Percentiles rank a stretch among this genome's conserved stretches.
Conservation (phyloP, 2,329 filamentous ascomycete genomes). For the Dactylellina drechsleri region DNA sequence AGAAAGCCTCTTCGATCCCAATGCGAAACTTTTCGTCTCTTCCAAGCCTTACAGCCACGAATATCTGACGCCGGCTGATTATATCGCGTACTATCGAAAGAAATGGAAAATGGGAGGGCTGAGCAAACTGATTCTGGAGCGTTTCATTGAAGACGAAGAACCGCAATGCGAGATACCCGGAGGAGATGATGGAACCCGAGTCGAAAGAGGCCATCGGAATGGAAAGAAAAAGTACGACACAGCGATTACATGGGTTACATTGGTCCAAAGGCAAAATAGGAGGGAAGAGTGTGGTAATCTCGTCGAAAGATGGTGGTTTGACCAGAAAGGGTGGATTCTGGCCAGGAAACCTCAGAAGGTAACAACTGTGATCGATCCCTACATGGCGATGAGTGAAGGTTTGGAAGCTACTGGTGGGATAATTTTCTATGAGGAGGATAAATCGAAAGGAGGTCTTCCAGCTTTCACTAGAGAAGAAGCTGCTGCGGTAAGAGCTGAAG, state of each 20-base stretch:
- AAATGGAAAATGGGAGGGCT: no score
- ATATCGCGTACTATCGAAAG: not conserved
- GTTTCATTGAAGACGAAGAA: conserved; percentile 3
- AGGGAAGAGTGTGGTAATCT: not conserved
- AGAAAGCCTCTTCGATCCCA: conserved; percentile 1
- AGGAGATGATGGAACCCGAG: not conserved
- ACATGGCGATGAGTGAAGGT: not conserved
- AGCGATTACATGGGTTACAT: not conserved
- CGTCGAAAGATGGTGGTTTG: conserved; percentile 14
- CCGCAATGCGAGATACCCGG: not conserved
- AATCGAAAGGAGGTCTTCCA: not conserved
- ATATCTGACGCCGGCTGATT: not conserved
- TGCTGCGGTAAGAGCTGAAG: not conserved
- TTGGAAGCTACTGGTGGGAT: not conserved
- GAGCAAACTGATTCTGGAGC: not conserved
- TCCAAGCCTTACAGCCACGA: not conserved
- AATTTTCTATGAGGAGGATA: conserved; percentile 7
- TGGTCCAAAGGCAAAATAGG: not conserved
- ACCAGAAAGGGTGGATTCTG: conserved; percentile 21
- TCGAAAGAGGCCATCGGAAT: not conserved
- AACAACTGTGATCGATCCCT: not conserved
- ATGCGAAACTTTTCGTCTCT: conserved; percentile 10
- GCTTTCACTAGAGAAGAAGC: not conserved
- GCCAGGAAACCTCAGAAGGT: conserved; percentile 1
- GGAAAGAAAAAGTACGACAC: not conserved